Percentiles rank a stretch among this genome's conserved stretches.
Conservation (phyloP, 345 rosid species). For the Anastatica hierochuntica region DNA sequence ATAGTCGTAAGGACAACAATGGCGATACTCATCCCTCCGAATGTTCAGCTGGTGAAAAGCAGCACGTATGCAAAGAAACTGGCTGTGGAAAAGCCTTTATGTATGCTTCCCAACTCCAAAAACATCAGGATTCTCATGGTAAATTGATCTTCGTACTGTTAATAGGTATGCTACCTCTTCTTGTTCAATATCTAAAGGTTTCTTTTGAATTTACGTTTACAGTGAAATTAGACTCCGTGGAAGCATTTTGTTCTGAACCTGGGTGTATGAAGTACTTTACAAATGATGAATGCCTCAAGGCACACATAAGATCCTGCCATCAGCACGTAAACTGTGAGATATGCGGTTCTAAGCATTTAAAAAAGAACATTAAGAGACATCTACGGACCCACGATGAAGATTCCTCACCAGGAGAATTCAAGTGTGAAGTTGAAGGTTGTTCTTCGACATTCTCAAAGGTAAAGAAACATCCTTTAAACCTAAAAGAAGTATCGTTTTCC, state of each 20-base stretch:
- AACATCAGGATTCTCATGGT: slow-evolving; percentile 80
- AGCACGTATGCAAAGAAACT: slow-evolving; percentile 46
- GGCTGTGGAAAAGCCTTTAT: slow-evolving; percentile 80
- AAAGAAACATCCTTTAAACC: slow-evolving; percentile 14
- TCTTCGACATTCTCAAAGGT: slow-evolving; percentile 53
- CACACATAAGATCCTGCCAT: slow-evolving; percentile 58
- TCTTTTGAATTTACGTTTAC: slow-evolving; percentile 8
- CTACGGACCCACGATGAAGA: slow-evolving; percentile 43
- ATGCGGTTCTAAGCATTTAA: slow-evolving; percentile 56
- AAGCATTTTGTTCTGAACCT: slow-evolving; percentile 68
- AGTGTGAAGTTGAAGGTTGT: slow-evolving; percentile 60
- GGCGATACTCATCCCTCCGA: slow-evolving; percentile 12
- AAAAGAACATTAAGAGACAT: slow-evolving; percentile 76
- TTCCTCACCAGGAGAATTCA: slow-evolving; percentile 28
- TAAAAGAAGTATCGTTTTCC: too few species aligned
- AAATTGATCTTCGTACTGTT: too few species aligned
- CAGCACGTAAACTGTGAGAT: slow-evolving; percentile 44
- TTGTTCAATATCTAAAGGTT: not conserved
- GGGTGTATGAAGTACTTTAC: slow-evolving; percentile 72
- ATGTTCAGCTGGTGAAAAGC: slow-evolving; percentile 19
- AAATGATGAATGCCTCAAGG: slow-evolving; percentile 54
- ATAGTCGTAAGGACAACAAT: not conserved
- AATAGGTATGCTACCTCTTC: too few species aligned
- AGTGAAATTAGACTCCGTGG: slow-evolving; percentile 64
- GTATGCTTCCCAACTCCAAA: slow-evolving; percentile 47